Evolutionary conservation across 2,329 filamentous ascomycete genomes (phyloP).

Genomic region (Colletotrichum sp.): DNA sequence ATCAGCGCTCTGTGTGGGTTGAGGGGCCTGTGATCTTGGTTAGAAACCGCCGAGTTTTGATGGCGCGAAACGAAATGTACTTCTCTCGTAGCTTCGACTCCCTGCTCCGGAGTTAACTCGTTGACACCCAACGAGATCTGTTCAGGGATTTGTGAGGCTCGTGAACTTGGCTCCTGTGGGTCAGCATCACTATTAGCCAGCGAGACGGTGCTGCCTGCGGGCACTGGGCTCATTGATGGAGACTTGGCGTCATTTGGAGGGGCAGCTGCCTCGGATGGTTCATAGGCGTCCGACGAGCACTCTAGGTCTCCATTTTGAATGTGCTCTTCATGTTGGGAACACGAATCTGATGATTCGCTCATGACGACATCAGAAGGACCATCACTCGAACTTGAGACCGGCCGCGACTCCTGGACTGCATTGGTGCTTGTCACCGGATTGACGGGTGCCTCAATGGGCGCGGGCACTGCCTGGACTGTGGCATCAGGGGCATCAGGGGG

Average conservation of each 20-base stretch:
- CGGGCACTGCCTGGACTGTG: neutral
- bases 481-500: neutral
- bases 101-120: constrained; percentile 26
- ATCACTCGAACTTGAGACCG: neutral
- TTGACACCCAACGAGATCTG: constrained; percentile 22
- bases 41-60: constrained; percentile 1
- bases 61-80: constrained; percentile 40
- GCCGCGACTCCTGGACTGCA: neutral
- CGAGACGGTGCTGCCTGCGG: constrained; percentile 22
- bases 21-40: constrained; percentile 23
- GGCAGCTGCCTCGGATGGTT: constrained; percentile 51
- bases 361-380: constrained; percentile 20
- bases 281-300: constrained; percentile 53
- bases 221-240: constrained; percentile 40
- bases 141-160: constrained; percentile 19
- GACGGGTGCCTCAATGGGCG: neutral
- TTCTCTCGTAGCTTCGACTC: constrained; percentile 40
- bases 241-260: constrained; percentile 61
- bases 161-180: constrained; percentile 24
- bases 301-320: constrained; percentile 20
- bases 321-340: constrained; percentile 21
- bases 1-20: constrained; percentile 18
- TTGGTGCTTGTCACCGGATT: neutral
- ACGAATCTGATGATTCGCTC: constrained; percentile 12
- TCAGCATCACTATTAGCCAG: constrained; percentile 31